phyloP scores from a whole-genome alignment of 2,329 filamentous ascomycete species.

The Metarhizium brunneum region DNA sequence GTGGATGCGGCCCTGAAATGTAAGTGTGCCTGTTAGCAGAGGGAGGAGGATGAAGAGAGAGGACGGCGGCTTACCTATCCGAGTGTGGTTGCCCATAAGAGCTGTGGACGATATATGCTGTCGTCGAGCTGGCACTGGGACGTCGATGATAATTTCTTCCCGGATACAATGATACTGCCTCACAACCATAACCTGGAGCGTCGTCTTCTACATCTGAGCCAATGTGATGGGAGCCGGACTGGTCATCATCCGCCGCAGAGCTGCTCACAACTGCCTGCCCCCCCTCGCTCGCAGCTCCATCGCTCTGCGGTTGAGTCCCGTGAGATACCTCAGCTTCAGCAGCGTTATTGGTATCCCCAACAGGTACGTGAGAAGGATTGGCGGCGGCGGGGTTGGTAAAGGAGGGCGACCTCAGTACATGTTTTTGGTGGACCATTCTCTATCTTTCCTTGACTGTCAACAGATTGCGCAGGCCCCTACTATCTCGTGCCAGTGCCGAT shows the following conservation, averaged over 20 bases:
- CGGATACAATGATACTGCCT: constrained; percentile 35
- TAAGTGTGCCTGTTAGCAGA: background rate
- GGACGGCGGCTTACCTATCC: constrained; percentile 29
- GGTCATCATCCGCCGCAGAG: constrained; percentile 14
- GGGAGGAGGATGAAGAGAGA: background rate
- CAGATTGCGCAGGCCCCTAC: background rate
- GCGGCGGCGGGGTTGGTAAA: background rate
- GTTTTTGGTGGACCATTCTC: background rate
- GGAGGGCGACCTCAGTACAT: background rate
- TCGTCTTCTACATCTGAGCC: constrained; percentile 21
- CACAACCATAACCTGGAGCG: constrained; percentile 17
- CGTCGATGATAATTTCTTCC: constrained; percentile 29
- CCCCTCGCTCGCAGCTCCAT: constrained; percentile 14
- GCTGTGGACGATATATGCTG: constrained; percentile 21
- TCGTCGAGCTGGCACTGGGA: constrained; percentile 21
- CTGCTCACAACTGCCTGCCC: too few species aligned
- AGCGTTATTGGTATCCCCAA: background rate
- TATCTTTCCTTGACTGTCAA: background rate
- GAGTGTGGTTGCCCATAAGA: constrained; percentile 18
- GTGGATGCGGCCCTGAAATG: constrained; percentile 31
- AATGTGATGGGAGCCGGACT: constrained; percentile 9
- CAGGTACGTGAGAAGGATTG: background rate
- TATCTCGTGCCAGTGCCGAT: background rate
- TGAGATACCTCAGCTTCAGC: background rate
- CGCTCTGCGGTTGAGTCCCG: background rate